These are phyloP conservation scores for Polytrichum commune DNA, from an alignment of 225 moss, liverwort and hornwort species.

Conservation along the genomic window DNA sequence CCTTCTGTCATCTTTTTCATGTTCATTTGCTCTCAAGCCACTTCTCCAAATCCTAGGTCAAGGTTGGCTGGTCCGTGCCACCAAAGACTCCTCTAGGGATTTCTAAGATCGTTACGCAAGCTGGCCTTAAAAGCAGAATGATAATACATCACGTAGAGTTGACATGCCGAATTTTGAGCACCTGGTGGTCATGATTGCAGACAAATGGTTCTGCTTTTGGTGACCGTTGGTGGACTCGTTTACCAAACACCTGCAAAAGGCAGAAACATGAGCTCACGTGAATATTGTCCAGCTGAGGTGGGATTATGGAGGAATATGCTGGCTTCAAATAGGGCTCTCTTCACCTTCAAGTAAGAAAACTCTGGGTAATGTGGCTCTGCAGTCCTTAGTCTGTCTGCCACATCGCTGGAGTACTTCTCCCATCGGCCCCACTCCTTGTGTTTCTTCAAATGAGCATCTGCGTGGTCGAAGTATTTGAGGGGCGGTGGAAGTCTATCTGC, in stretches of 20 bases:
- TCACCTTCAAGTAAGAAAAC: slow-evolving; percentile 40
- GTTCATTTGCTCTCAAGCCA: no score
- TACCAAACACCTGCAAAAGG: slow-evolving; percentile 29
- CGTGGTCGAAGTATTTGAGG: slow-evolving; percentile 20
- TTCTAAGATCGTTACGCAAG: no score
- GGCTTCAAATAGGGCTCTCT: no score
- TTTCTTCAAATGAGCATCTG: slow-evolving; percentile 31
- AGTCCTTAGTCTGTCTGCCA: slow-evolving; percentile 31
- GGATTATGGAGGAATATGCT: no score
- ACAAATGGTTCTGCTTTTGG: slow-evolving; percentile 12
- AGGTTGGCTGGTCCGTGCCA: no score
- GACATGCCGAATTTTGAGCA: background rate
- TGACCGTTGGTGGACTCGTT: slow-evolving; percentile 15
- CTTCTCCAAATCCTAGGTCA: no score
- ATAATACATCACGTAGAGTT: no score
- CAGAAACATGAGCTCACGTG: no score
- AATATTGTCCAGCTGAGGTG: no score
- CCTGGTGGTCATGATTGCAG: slow-evolving; percentile 30
- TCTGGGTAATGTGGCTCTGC: slow-evolving; percentile 42
- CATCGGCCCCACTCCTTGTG: slow-evolving; percentile 30
- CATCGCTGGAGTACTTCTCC: slow-evolving; percentile 32
- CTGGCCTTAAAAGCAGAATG: no score
- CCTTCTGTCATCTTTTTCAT: no score
- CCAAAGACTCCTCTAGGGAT: no score
- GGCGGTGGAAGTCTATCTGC: slow-evolving; percentile 14